These are phyloP conservation scores for Catunica adiposa DNA, from an alignment of 2,329 filamentous ascomycete species.

Conservation along the genomic window DNA sequence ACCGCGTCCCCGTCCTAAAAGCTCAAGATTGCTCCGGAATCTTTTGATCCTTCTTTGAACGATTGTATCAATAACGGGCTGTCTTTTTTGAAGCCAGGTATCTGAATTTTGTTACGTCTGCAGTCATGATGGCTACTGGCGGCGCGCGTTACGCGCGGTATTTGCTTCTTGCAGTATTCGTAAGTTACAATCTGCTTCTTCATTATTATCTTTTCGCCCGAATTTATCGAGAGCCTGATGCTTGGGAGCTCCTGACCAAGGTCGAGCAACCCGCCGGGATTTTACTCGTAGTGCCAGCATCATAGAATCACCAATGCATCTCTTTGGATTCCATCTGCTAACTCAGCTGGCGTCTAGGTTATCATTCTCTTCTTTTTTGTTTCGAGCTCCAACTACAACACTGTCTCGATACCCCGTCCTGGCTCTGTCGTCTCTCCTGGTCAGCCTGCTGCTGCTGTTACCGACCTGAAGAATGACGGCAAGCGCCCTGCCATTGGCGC, in stretches of 20 bases:
- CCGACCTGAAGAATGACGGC: slow-evolving; percentile 13
- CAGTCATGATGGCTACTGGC: slow-evolving; percentile 42
- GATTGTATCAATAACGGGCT: neutral
- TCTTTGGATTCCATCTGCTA: too few species aligned
- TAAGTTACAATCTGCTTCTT: slow-evolving; percentile 37
- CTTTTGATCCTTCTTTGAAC: neutral
- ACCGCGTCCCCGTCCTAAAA: slow-evolving; percentile 2
- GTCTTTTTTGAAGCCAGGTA: neutral
- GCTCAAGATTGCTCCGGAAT: neutral
- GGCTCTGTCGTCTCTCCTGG: slow-evolving; percentile 16
- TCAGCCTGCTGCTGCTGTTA: slow-evolving; percentile 14
- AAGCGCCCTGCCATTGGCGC: slow-evolving; percentile 18
- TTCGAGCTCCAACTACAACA: slow-evolving; percentile 38
- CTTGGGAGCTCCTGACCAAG: neutral
- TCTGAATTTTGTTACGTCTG: neutral
- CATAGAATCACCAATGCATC: too few species aligned
- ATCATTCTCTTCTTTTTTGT: slow-evolving; percentile 70
- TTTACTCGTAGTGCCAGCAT: too few species aligned
- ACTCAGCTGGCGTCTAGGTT: slow-evolving; percentile 25
- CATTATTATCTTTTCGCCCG: slow-evolving; percentile 13
- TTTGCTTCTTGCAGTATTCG: slow-evolving; percentile 69
- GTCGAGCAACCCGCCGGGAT: too few species aligned
- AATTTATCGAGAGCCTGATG: neutral
- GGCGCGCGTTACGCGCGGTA: slow-evolving; percentile 60
- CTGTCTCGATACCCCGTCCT: slow-evolving; percentile 17